phyloP scores from a whole-genome alignment of 1,139 yeast genomes.

The Taiozyma onychis region DNA sequence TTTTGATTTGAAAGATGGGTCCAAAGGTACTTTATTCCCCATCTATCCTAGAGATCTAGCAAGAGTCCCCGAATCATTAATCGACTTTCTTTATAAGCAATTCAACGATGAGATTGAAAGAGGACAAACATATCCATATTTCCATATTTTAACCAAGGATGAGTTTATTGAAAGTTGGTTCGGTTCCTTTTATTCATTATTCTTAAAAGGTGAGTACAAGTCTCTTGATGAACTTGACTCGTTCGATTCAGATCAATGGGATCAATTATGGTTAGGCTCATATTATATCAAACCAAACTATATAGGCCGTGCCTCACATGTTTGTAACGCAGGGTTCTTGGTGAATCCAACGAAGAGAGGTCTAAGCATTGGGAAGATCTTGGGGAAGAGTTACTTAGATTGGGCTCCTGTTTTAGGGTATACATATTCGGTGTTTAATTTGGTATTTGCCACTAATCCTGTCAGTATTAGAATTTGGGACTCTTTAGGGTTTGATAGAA shows the following conservation, averaged over 20 bases:
- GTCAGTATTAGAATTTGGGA: constrained; percentile 77
- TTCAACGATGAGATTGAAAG: constrained; percentile 78
- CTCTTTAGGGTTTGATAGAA: constrained; percentile 60
- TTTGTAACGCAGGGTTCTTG: constrained; percentile 74
- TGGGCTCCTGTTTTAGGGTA: constrained; percentile 73
- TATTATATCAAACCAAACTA: constrained; percentile 78
- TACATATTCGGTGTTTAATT: constrained; percentile 73
- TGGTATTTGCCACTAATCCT: constrained; percentile 67
- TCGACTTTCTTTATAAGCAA: constrained; percentile 70
- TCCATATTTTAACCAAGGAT: constrained; percentile 55
- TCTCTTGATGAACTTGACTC: constrained; percentile 3
- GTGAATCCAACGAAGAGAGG: constrained; percentile 56
- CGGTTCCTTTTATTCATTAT: constrained; percentile 62
- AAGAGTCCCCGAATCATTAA: constrained; percentile 59
- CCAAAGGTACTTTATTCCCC: constrained; percentile 82
- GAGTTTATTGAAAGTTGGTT: constrained; percentile 83
- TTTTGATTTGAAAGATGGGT: constrained; percentile 65
- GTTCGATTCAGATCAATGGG: constrained; percentile 31
- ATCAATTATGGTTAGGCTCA: constrained; percentile 48
- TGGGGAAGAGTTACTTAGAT: constrained; percentile 55
- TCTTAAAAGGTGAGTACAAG: constrained; percentile 9
- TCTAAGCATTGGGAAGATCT: constrained; percentile 46
- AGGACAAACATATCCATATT: constrained; percentile 79
- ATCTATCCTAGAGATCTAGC: constrained; percentile 42
- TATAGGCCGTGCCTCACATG: constrained; percentile 69